Base-by-base conservation (phyloP, 1,284 basidiomycete species). In the Ceratobasidium theobromae region DNA sequence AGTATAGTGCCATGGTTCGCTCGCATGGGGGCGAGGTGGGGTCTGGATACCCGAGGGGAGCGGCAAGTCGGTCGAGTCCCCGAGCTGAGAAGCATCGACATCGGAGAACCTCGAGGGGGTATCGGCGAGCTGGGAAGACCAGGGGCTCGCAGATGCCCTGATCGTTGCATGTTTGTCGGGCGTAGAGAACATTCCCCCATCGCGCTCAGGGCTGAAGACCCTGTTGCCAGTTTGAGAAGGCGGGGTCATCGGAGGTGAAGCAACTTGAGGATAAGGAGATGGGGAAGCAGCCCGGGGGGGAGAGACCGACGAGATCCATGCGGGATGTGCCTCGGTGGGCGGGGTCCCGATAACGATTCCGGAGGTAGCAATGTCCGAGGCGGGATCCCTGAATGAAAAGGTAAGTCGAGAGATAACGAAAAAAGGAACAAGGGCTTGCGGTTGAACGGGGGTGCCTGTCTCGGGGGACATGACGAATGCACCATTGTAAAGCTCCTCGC, bases 331-430 rank as follows among this genome's bases (percentile, higher is more conserved):
- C 35, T 55, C 53, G 3, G 14, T 23, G 11, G 43, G 30, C 6
- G 57, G 57, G 9, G 32, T 49, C 2, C 49, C 57, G 30, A 60
- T 38, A 35, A 60, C 48, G 43, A 49, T 35, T n/a, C 57, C 57
- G 8, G 57, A 48, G 23, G 21, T 11, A 28, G 14, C 49, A 23
- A 30, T 11, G 14, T 52, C 49, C 16, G 49, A 52, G 6, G 46
- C 27, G 9, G 30, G 27, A 11, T 52, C 49, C 11, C 49, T 52
- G 3, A 14, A 33, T 12, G 6, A 52, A 52, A 14, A 32, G 14
- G 49, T 52, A 5, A 52, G 49, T 30, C 28, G 18, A 30, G 11
- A 14, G 23, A 52, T 18, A 16, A 52, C 8, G 28, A 30, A 23
- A 28, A 32, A 52, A 33, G 33, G 30, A 32, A n/a, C 16, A 11